These are phyloP conservation scores for Solanum lycopersicoides DNA, from an alignment of 257 asterid species.

Conservation along the genomic window DNA sequence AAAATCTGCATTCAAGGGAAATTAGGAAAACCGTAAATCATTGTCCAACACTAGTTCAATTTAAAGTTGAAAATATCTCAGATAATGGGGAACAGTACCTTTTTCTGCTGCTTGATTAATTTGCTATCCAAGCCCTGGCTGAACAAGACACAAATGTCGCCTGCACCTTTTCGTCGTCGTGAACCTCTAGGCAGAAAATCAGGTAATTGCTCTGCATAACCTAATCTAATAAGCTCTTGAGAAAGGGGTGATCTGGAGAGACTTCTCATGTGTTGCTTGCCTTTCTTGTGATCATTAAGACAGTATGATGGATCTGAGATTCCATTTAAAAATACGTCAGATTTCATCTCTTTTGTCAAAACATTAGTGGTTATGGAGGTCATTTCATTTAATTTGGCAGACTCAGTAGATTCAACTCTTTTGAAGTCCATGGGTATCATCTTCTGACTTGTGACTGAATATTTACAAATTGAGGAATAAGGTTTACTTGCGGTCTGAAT, in stretches of 20 bases:
- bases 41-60: neutral
- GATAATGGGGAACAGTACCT: slow-evolving; percentile 19
- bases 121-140: slow-evolving; percentile 59
- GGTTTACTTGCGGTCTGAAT: slow-evolving; percentile 1
- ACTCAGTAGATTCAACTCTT: slow-evolving; percentile 14
- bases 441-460: slow-evolving; percentile 5
- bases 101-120: slow-evolving; percentile 47
- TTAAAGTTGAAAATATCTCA: neutral
- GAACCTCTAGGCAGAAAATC: slow-evolving; percentile 47
- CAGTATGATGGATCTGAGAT: slow-evolving; percentile 11
- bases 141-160: slow-evolving; percentile 44
- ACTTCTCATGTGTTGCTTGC: slow-evolving; percentile 10
- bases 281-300: slow-evolving; percentile 13
- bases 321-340: slow-evolving; percentile 12
- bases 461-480: slow-evolving; percentile 8
- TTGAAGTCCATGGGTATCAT: slow-evolving; percentile 1
- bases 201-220: slow-evolving; percentile 36
- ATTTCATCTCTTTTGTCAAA: slow-evolving; percentile 7
- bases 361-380: slow-evolving; percentile 6
- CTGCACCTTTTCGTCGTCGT: slow-evolving; percentile 33
- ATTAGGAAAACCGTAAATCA: neutral
- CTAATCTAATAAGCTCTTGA: slow-evolving; percentile 65
- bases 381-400: slow-evolving; percentile 10
- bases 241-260: slow-evolving; percentile 38
- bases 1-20: slow-evolving; percentile 31